Evolutionary conservation across 257 asterid species (phyloP).

Genomic region (Nicotiana knightiana): DNA sequence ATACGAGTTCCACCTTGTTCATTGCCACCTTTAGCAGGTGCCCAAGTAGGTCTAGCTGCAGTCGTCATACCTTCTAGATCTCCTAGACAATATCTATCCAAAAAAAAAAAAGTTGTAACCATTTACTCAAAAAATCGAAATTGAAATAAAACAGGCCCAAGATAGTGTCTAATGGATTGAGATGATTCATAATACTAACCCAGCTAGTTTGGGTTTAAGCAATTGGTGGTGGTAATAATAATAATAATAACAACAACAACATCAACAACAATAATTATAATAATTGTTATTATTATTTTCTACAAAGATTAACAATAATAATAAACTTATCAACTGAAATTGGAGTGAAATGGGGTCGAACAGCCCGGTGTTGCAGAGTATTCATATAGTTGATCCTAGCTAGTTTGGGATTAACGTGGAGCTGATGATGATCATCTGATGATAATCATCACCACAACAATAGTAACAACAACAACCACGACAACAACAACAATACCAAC

Average conservation of each 20-base stretch:
- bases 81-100: neutral
- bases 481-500: neutral
- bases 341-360: neutral
- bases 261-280: no score
- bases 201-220: neutral
- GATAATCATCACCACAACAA: neutral
- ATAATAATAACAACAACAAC: neutral
- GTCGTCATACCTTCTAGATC: conserved; percentile 51
- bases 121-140: neutral
- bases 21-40: conserved; percentile 98
- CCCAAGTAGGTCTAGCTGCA: conserved; percentile 99
- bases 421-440: neutral
- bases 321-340: neutral
- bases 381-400: neutral
- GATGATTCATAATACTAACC: neutral
- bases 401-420: neutral
- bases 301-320: neutral
- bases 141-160: neutral
- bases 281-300: no score
- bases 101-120: neutral
- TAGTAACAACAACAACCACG: neutral
- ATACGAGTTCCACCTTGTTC: conserved; percentile 98
- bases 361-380: neutral
- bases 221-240: neutral
- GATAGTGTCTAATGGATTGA: neutral